Base-by-base conservation (phyloP, 2,329 filamentous ascomycete genomes). In the Aphanocladium album region DNA sequence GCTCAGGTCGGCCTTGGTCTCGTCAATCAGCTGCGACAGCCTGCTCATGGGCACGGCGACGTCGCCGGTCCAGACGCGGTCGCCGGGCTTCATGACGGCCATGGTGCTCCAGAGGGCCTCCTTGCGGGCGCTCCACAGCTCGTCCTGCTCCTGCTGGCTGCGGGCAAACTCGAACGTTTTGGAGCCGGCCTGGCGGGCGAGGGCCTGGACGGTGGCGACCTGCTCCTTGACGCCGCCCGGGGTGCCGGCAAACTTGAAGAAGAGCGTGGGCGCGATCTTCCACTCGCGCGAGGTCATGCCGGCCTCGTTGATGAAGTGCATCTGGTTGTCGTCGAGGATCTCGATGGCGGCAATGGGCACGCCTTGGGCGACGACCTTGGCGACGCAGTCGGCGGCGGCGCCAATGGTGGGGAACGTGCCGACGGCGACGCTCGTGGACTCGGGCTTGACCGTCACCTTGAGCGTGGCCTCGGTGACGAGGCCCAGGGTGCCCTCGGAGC, bases 311-410 rank as follows among this genome's bases (percentile, higher is more conserved):
- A 88, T 85, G 71, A 81, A 83, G 67, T 77, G 79, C 84, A 97
- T 97, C 77, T 96, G 92, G 61, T 92, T 88, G 71, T 96, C 92
- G 75, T 97, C 93, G 30, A 97, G 80, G 61, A 97, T 89, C 76
- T 97, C 93, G 47, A 97, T 86, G n/a, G 93, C 93, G 0, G 93
- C 92, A 46, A 97, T 87, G 33, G 90, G 90, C 12, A 96, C 84
- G 27, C 91, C 92, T 57, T 89, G 83, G 49, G 85, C 85, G 5
- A 97, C 92, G 12, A 96, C 91, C 59, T 83, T 83, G 65, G 88
- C 86, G 2, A 95, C 92, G 71, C 91, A 96, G 69, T 88, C 83
- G 17, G 90, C 91, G 1, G 91, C 91, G 64, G 84, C 78, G 50
- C 89, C 85, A 64, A 96, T 77, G 30, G 76, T 70, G 9, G 75